Evolutionary conservation across 768 basidiomycete genomes (phyloP), one percentile per base, ranked within the genome.

Genomic region (Tulasnella sp.): DNA sequence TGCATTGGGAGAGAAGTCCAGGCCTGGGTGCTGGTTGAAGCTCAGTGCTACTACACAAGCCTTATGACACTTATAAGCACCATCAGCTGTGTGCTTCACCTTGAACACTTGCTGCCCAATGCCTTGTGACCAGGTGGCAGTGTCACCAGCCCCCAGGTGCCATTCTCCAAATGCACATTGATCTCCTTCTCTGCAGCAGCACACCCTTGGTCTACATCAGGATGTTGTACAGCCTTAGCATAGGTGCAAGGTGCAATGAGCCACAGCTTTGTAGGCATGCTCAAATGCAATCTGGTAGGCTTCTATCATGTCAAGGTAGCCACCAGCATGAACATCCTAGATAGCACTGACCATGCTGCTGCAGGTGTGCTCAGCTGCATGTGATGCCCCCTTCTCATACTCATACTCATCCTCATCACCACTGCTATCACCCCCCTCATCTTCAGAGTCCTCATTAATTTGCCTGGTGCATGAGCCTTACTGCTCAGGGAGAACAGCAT

Each of bases 21-120:
- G 60, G 0, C 77, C 72, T n/a, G 67, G 70, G 49, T 65, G 64
- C 61, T 79, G 75, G 2, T 70, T 65, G 65, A 70, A 75, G 0
- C 78, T 74, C 54, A 73, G 67, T 0, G 75, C 75, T 26, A 77
- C 75, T n/a, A 78, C 65, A 43, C 74, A 52, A 19, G 70, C 73
- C 65, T 78, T 76, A 56, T 44, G 66, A 8, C 64, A 61, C 10
- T 61, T 50, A 34, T 70, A 56, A 2, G 51, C 47, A 24, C 75
- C 76, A 38, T 73, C 61, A 1, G 68, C 58, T 61, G 77, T 66
- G 30, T 61, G 64, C 66, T 80, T 80, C 52, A 69, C 63, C 1
- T 64, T 66, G 63, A 72, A 79, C 4, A 79, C 75, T 74, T 75
- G 68, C 11, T 67, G 21, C 63, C 65, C 50, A 69, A 60, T 26